A percentile compares a stretch with the other conserved stretches of the same genome.
Conservation (phyloP, 2,329 filamentous ascomycete species). For the Colletotrichum liaoningense region DNA sequence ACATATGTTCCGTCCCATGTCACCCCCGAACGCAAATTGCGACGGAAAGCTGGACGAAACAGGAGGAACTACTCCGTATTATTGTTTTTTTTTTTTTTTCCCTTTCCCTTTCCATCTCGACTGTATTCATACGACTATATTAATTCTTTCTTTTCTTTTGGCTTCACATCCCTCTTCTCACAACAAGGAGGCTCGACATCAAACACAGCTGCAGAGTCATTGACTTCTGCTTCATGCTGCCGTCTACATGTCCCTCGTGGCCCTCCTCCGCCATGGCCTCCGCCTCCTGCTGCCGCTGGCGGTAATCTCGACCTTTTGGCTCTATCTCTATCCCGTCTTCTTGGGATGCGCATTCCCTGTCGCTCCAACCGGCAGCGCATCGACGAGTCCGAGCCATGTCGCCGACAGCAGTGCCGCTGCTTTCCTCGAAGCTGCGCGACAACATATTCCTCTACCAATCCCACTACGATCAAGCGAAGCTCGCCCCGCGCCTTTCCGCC, state of each 20-base stretch:
- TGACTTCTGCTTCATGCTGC: slow-evolving; percentile 30
- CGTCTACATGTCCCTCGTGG: slow-evolving; percentile 63
- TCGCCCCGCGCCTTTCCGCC: slow-evolving; percentile 78
- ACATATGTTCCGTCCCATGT: background rate
- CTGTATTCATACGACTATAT: background rate
- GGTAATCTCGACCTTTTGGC: slow-evolving; percentile 76
- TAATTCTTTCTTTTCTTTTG: background rate
- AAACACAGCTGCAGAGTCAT: slow-evolving; percentile 27
- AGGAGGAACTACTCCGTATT: background rate
- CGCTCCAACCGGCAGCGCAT: slow-evolving; percentile 46
- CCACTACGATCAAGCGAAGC: slow-evolving; percentile 41
- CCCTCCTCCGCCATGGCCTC: slow-evolving; percentile 67
- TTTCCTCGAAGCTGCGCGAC: slow-evolving; percentile 51
- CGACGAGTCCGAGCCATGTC: slow-evolving; percentile 21
- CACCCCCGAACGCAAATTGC: slow-evolving; percentile 1
- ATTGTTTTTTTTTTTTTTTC: background rate
- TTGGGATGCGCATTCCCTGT: slow-evolving; percentile 83
- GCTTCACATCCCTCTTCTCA: background rate
- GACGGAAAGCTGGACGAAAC: background rate
- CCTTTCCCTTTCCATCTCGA: background rate
- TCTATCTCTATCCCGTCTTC: slow-evolving; percentile 90
- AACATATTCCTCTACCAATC: slow-evolving; percentile 40
- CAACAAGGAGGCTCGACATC: slow-evolving; percentile 8
- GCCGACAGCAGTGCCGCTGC: slow-evolving; percentile 40
- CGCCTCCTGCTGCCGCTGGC: slow-evolving; percentile 73